Base-by-base conservation (phyloP, 257 asterid genomes). In the Solanum dulcamara region DNA sequence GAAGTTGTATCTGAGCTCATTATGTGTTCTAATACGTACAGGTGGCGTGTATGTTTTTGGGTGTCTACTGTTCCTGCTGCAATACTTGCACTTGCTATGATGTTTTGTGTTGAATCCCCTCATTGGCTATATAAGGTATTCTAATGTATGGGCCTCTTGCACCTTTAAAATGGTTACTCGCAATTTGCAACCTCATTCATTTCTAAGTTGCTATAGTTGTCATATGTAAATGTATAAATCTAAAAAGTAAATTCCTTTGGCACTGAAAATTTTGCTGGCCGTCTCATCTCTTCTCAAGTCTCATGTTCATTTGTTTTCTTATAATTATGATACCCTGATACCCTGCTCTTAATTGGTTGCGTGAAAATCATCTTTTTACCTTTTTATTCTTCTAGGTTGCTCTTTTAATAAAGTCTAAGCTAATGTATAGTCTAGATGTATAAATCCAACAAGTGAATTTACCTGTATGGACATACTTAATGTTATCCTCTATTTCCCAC, bases 21-120 rank as follows among this genome's bases (percentile, higher is more conserved):
- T 77, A 44, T 83, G 42, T 8, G 67, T 81, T 57, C 86, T 82
- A 18, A 85, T 87, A 81, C 84, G 83, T 83, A 72, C 89, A 96
- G 98, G 99, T 96, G 99, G 99, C 96, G 98, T 88, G 82, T 90
- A 77, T 96, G 98, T 91, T 96, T 96, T 87, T 94, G 98, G 98
- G 75, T 91, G 80, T 93, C 99, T 79, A 84, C 90, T 46, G 70
- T 94, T 88, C 99, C 99, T 13, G 97, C 99, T 89, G 89, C 92
- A 15, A 24, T 91, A 81, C 94, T 96, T 70, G 95, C 91, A 85
- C 85, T 96, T 83, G 88, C 91, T 40, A 96, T 96, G 98, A 88
- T 88, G 88, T 96, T 93, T 87, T 96, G 99, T 89, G 98, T 88
- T 51, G 99, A 96, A 86, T 94, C 98, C 88, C 99, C 99, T 22